Conservation (phyloP, 139 green algal species). For the Chlorella sp. region DNA sequence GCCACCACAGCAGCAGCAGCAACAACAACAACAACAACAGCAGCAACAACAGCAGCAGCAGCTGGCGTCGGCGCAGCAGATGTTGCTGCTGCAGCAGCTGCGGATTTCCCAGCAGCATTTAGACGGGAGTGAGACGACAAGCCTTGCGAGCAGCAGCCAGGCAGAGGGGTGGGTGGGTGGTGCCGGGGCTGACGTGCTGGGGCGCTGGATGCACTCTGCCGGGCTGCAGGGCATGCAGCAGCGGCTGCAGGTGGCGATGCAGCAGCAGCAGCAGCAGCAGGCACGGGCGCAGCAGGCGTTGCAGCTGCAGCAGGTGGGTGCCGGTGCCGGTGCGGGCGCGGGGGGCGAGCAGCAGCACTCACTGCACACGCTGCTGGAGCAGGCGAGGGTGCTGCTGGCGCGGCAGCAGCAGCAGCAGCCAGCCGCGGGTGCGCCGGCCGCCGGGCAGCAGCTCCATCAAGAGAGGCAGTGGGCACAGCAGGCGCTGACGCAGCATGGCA, state of each 20-base stretch:
- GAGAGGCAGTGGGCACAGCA: neutral
- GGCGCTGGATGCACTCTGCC: neutral
- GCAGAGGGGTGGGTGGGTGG: neutral
- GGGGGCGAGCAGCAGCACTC: neutral
- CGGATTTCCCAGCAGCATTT: neutral
- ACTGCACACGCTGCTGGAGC: neutral
- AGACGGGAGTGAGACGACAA: neutral
- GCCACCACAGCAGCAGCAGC: neutral
- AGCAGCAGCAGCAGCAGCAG: neutral
- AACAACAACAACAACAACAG: neutral
- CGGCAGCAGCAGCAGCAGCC: neutral
- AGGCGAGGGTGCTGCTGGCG: neutral
- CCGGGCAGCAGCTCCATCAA: neutral
- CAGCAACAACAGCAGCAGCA: neutral
- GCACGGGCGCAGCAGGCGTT: neutral
- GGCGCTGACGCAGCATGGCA: neutral
- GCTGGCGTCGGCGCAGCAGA: neutral
- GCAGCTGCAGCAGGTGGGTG: conserved; percentile 1
- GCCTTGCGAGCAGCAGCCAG: neutral
- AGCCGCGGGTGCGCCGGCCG: neutral
- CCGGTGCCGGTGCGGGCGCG: too few species aligned
- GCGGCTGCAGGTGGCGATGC: neutral
- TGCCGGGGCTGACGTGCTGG: neutral
- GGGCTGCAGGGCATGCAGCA: neutral
- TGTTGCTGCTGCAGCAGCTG: neutral